These are phyloP conservation scores for Aspergillus ochraceus DNA, from an alignment of 2,329 filamentous ascomycete species.

Conservation along the genomic window DNA sequence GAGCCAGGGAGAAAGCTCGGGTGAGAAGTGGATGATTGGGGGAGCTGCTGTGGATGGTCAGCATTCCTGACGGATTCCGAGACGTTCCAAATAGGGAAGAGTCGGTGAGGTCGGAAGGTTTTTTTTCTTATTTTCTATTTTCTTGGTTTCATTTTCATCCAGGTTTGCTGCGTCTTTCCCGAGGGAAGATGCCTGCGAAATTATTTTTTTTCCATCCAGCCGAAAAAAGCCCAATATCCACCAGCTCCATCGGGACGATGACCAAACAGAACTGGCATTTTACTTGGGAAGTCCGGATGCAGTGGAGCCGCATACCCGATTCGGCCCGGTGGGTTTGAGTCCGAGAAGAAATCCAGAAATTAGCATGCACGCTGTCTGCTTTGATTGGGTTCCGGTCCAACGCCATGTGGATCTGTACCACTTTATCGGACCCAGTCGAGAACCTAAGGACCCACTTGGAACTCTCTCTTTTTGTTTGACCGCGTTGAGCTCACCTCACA, in stretches of 20 bases:
- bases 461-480: slow-evolving; percentile 7
- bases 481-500: slow-evolving; percentile 2
- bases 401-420: slow-evolving; percentile 16
- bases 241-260: neutral
- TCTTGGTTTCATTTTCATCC: neutral
- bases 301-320: slow-evolving; percentile 28
- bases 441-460: slow-evolving; percentile 13
- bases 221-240: slow-evolving; percentile 9
- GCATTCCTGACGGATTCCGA: neutral
- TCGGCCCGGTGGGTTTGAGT: slow-evolving; percentile 25
- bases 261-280: neutral
- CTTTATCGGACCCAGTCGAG: slow-evolving; percentile 21
- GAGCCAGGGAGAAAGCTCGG: neutral
- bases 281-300: slow-evolving; percentile 14
- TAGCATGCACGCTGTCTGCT: neutral
- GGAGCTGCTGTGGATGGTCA: neutral
- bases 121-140: neutral
- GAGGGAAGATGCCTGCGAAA: slow-evolving; percentile 6
- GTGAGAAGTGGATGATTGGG: neutral
- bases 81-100: slow-evolving; percentile 1
- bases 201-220: slow-evolving; percentile 13
- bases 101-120: slow-evolving; percentile 9
- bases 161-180: slow-evolving; percentile 1
- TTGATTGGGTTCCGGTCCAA: slow-evolving; percentile 8
- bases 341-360: slow-evolving; percentile 18